Evolutionary conservation across 805 yeast species (phyloP).

Genomic region (Starmerella scarabaei): DNA sequence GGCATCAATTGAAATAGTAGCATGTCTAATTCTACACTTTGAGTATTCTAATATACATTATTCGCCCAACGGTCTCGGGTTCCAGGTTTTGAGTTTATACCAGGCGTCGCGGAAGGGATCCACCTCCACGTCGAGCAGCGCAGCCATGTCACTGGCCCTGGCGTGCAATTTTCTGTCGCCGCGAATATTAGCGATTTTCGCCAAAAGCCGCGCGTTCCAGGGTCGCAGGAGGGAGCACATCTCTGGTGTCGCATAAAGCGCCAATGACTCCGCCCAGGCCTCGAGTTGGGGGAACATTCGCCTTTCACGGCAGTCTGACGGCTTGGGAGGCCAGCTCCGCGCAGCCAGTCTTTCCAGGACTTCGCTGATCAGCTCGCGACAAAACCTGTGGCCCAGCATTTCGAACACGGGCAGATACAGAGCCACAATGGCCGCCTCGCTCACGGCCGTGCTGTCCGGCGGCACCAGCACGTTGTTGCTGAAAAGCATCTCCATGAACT

Average conservation of each 20-base stretch:
- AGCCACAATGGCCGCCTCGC: constrained; percentile 4
- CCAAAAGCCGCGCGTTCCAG: constrained; percentile 21
- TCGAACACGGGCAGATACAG: constrained; percentile 20
- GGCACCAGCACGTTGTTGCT: constrained; percentile 19
- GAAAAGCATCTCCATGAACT: constrained; percentile 11
- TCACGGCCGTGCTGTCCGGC: not conserved
- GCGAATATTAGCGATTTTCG: constrained; percentile 6
- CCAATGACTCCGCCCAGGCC: constrained; percentile 18
- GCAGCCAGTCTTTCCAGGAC: constrained; percentile 5
- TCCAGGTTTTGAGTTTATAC: constrained; percentile 14
- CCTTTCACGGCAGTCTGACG: not conserved
- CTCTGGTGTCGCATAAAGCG: too few relatives aligned
- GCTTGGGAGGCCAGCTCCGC: constrained; percentile 17
- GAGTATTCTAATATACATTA: too few relatives aligned
- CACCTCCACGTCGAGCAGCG: constrained; percentile 9
- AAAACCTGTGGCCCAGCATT: constrained; percentile 8
- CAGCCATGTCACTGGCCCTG: constrained; percentile 19
- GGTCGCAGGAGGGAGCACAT: constrained; percentile 18
- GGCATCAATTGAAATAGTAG: too few relatives aligned
- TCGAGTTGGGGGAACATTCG: constrained; percentile 8
- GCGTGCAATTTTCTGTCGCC: not conserved
- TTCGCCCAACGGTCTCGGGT: constrained; percentile 16
- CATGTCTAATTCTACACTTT: too few relatives aligned
- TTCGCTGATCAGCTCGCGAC: constrained; percentile 2
- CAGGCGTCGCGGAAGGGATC: constrained; percentile 6